Evolutionary conservation across 2,329 filamentous ascomycete species (phyloP).

Genomic region (Beauveria caledonica): DNA sequence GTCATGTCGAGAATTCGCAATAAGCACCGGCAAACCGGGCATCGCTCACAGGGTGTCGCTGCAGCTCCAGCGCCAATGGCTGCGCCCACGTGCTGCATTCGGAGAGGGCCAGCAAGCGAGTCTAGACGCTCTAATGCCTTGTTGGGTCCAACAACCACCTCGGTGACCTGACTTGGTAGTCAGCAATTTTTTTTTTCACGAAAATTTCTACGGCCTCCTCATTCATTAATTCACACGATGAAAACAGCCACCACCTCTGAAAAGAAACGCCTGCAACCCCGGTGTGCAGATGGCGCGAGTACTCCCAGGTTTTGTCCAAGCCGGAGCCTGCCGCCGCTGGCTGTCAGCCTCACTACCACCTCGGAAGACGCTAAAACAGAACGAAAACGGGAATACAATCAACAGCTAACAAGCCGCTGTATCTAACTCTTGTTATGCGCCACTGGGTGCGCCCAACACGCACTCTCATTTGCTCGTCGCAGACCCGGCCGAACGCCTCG

Average conservation of each 20-base stretch:
- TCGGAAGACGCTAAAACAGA: background rate
- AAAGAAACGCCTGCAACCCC: background rate
- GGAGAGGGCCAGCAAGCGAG: background rate
- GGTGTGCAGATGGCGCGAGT: background rate
- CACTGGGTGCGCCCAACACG: background rate
- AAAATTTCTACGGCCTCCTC: background rate
- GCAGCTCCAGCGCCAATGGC: background rate
- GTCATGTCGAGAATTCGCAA: constrained; percentile 13
- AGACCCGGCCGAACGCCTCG: constrained; percentile 1
- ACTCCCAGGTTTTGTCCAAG: background rate
- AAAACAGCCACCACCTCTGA: background rate
- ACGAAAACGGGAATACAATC: background rate
- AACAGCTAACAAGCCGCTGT: background rate
- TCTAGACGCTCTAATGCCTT: background rate
- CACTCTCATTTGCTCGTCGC: background rate
- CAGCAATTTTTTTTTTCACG: background rate
- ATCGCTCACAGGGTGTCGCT: background rate
- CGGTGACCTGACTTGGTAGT: background rate
- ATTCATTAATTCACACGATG: too few relatives aligned
- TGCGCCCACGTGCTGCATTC: background rate
- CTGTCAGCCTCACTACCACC: background rate
- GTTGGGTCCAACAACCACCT: background rate
- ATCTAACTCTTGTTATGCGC: background rate
- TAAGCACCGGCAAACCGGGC: background rate
- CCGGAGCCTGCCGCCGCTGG: background rate